Base-by-base conservation (phyloP, 192 early-diverging fungal species). In the Coemansia sp. region DNA sequence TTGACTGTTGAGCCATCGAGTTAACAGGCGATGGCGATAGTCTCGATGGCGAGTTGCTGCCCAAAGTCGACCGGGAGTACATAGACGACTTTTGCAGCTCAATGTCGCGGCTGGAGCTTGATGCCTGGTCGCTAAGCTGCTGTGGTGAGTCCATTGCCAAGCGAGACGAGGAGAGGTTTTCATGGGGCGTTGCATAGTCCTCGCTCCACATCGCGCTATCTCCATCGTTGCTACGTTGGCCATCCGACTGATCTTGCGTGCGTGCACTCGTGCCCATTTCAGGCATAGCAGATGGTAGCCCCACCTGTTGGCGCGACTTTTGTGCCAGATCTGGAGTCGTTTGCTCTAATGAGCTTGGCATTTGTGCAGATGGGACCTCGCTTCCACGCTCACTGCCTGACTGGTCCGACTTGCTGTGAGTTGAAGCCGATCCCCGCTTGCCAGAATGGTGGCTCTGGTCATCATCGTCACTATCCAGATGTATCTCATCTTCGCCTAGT, bases 91-190 rank as follows among this genome's bases (percentile, higher is more conserved):
- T 57, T 57, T 57, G 54, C 29, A 16, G 31, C 31, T 14, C 54
- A 57, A 17, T n/a, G 31, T 68, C 75, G 6, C 46, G 39, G 51
- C 69, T 72, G 17, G 75, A 77, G 24, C 54, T 62, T 16, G 66
- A 27, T 17, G 63, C 68, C 19, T 24, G 24, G 64, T 63, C 61
- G 57, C 62, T 77, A 19, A 68, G 36, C 33, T 62, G 51, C 3
- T n/a, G 56, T 3, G 75, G 75, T 10, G 69, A 72, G 21, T 60
- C 45, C 75, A 72, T 77, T 27, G 60, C 39, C 50, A 41, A 29
- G 51, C 51, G 51, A 54, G 51, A 54, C 16, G 33, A 34, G 8
- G 31, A 57, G 2, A 35, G 13, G 31, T 34, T 57, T 17, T 57
- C 54, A 14, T 57, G 54, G 6, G 54, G 54, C 6, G 54, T 35